Percentiles rank a stretch among this genome's conserved stretches.
Conservation (phyloP, 2,329 filamentous ascomycete species). For the Penicillium crustosum region DNA sequence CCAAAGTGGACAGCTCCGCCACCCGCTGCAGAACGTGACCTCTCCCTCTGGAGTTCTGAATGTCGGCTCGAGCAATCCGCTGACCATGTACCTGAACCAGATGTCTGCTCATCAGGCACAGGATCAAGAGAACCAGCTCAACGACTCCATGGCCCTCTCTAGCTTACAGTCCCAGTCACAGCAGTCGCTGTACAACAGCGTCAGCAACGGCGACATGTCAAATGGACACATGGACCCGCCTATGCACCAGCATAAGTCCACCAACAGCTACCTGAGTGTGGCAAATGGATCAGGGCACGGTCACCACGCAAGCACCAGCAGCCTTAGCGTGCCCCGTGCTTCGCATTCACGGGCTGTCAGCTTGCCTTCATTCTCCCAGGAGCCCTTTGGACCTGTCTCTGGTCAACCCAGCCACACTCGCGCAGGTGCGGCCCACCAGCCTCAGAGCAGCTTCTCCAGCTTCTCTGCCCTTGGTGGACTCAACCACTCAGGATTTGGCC, state of each 20-base stretch:
- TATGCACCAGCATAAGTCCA: constrained; percentile 59
- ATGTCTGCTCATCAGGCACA: constrained; percentile 61
- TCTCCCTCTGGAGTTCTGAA: constrained; percentile 76
- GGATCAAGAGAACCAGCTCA: constrained; percentile 60
- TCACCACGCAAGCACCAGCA: constrained; percentile 66
- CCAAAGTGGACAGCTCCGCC: constrained; percentile 58
- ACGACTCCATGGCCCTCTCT: constrained; percentile 43
- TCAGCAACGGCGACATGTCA: constrained; percentile 63
- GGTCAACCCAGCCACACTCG: constrained; percentile 37
- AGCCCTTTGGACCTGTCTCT: constrained; percentile 51
- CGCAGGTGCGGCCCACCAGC: constrained; percentile 41
- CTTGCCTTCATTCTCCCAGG: constrained; percentile 70
- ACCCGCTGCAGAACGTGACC: constrained; percentile 54
- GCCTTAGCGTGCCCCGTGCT: constrained; percentile 54
- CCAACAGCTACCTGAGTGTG: constrained; percentile 60
- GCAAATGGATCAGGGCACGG: constrained; percentile 64
- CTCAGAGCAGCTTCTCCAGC: constrained; percentile 57
- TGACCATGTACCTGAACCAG: constrained; percentile 91
- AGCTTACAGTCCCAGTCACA: constrained; percentile 66
- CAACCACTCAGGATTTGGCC: constrained; percentile 57
- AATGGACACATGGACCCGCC: constrained; percentile 52
- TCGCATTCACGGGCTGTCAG: constrained; percentile 82
- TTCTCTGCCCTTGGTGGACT: constrained; percentile 60
- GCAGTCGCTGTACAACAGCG: constrained; percentile 74
- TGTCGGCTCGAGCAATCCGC: constrained; percentile 74